Conservation (phyloP, 2,329 filamentous ascomycete species). For the Clonostachys chloroleuca region DNA sequence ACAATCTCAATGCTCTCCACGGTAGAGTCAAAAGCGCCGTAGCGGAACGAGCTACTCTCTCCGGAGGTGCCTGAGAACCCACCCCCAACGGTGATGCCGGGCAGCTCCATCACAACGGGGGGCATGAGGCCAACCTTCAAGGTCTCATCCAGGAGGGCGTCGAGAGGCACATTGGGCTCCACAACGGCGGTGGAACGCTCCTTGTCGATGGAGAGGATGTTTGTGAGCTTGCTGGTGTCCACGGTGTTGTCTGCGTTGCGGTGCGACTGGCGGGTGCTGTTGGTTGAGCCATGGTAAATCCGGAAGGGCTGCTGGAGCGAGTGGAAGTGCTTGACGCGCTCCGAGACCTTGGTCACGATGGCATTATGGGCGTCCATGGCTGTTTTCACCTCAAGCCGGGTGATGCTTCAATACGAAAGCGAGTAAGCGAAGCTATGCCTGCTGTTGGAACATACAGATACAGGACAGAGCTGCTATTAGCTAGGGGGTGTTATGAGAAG, state of each 20-base stretch:
- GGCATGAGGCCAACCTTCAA: slow-evolving; percentile 53
- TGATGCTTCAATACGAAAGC: neutral
- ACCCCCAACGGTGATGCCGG: slow-evolving; percentile 67
- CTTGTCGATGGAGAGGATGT: slow-evolving; percentile 57
- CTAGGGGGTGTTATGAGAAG: no score
- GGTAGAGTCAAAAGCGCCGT: slow-evolving; percentile 62
- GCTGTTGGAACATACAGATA: no score
- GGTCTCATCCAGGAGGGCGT: slow-evolving; percentile 53
- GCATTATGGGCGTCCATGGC: slow-evolving; percentile 37
- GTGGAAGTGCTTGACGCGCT: slow-evolving; percentile 37
- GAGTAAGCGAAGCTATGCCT: no score
- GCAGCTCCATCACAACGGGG: slow-evolving; percentile 67
- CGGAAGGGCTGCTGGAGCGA: slow-evolving; percentile 52
- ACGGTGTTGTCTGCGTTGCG: slow-evolving; percentile 50
- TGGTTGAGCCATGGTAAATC: slow-evolving; percentile 75
- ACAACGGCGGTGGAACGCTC: slow-evolving; percentile 53
- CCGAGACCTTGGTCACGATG: slow-evolving; percentile 35
- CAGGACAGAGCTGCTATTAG: no score
- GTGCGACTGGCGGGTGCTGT: slow-evolving; percentile 62
- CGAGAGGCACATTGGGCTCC: slow-evolving; percentile 69
- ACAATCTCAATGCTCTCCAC: slow-evolving; percentile 62
- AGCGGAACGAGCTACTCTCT: slow-evolving; percentile 63
- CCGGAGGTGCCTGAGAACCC: slow-evolving; percentile 64
- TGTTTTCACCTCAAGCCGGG: neutral
- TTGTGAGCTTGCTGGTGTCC: slow-evolving; percentile 60